These are phyloP conservation scores for Magnaporthiopsis rhizophila DNA, from an alignment of 2,329 filamentous ascomycete species.

Conservation along the genomic window DNA sequence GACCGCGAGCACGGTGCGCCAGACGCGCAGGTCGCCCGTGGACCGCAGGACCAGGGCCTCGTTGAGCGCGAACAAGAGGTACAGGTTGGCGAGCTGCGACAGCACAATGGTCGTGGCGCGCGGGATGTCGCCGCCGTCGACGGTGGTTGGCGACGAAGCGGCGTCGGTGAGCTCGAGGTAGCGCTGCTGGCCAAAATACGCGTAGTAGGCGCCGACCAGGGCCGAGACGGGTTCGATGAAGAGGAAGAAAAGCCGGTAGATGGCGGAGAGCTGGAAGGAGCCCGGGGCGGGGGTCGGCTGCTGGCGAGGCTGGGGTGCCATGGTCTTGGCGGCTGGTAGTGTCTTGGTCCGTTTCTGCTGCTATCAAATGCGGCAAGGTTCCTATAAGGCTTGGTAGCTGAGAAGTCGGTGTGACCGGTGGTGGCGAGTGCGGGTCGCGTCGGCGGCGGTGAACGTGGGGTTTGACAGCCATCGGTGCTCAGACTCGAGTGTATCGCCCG, in stretches of 20 bases:
- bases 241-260: slow-evolving; percentile 68
- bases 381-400: too few relatives aligned
- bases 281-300: background rate
- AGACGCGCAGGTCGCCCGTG: slow-evolving; percentile 60
- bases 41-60: slow-evolving; percentile 68
- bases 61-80: slow-evolving; percentile 68
- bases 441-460: too few relatives aligned
- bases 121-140: slow-evolving; percentile 32
- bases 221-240: slow-evolving; percentile 56
- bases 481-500: too few relatives aligned
- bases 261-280: slow-evolving; percentile 41
- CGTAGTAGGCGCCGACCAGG: slow-evolving; percentile 43
- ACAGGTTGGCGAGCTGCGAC: slow-evolving; percentile 70
- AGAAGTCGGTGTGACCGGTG: too few relatives aligned
- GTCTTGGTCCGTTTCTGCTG: too few relatives aligned
- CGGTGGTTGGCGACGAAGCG: slow-evolving; percentile 33
- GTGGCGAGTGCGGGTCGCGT: too few relatives aligned
- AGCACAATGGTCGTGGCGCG: slow-evolving; percentile 58
- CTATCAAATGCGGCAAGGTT: too few relatives aligned
- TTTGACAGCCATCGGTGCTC: too few relatives aligned
- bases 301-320: background rate
- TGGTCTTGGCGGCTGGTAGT: background rate
- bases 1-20: slow-evolving; percentile 58
- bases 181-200: slow-evolving; percentile 37
- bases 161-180: slow-evolving; percentile 61